Evolutionary conservation across 192 early-diverging fungal species (phyloP), one percentile per base, ranked within the genome.

Genomic region (Backusella mclennaniae): DNA sequence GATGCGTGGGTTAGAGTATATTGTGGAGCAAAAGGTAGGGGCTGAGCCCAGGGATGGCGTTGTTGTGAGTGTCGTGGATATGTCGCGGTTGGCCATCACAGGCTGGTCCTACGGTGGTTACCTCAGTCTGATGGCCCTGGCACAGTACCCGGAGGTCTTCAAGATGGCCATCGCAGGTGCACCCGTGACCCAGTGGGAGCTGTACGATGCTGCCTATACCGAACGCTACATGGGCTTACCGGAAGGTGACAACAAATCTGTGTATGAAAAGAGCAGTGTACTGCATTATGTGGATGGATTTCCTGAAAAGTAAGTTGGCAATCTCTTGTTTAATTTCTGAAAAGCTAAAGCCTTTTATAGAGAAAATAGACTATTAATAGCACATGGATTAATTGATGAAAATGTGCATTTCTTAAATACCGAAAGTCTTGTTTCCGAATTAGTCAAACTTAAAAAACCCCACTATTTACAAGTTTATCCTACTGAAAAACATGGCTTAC

Each of bases 41-140:
- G 83, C 83, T 42, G 79, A 82, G 19, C 29, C 75, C n/a, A 8
- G 26, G 21, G 42, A 70, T 21, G 75, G 74, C 0, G 33, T 38
- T 7, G 9, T 69, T 7, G 66, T 72, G 11, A 77, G 78, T 74
- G 75, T 83, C 0, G 78, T 94, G 33, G 93, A 94, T 83, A 74
- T 85, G 21, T 73, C 84, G 7, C 81, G 91, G 17, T 71, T 94
- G 7, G 91, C 90, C 7, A 87, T 94, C 35, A 88, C 90, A 66
- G 93, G 93, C 1, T 94, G 93, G 93, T 88, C 85, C 38, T 94
- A 92, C 81, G 93, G 92, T 35, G 93, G 93, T 4, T 94, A 94
- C 79, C 76, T 94, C 17, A 84, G 88, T 26, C 66, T 94, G 31
- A 89, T 92, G 82, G 89, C 84, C 0, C 44, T 94, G 0, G 89